A percentile compares a stretch with the other conserved stretches of the same genome.
These are phyloP conservation scores for Filosporella fistucella DNA, from an alignment of 495 filamentous ascomycete species.

Conservation along the genomic window DNA sequence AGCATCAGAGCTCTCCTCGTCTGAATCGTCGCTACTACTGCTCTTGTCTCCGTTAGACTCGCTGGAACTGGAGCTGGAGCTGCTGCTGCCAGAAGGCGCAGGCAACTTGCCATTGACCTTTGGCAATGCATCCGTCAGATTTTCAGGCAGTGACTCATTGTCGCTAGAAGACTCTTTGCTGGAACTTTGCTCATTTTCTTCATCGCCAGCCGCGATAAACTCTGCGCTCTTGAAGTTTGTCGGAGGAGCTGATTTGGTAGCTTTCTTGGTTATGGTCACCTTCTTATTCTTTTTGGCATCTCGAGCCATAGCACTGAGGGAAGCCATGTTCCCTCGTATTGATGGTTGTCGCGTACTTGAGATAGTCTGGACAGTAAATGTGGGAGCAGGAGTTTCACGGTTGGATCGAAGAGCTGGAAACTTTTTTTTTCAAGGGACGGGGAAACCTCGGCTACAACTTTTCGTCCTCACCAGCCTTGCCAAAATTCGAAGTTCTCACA, in stretches of 20 bases:
- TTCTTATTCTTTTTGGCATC: conserved; percentile 14
- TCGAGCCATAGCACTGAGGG: conserved; percentile 12
- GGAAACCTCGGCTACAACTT: conserved; percentile 6
- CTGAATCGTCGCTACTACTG: conserved; percentile 20
- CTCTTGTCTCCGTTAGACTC: too few species aligned
- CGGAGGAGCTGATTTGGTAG: not conserved
- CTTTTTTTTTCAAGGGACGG: conserved; percentile 18
- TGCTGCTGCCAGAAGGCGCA: conserved; percentile 9
- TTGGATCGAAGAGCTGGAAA: conserved; percentile 1
- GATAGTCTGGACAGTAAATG: not conserved
- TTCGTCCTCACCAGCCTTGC: conserved; percentile 4
- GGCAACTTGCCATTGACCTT: conserved; percentile 11
- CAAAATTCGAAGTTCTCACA: not conserved
- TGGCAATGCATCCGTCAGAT: not conserved
- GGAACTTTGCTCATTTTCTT: conserved; percentile 4
- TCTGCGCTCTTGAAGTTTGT: conserved; percentile 17
- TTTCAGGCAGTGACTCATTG: conserved; percentile 13
- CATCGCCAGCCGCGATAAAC: conserved; percentile 18
- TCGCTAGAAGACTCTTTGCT: conserved; percentile 15
- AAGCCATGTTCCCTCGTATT: conserved; percentile 17
- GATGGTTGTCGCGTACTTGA: not conserved
- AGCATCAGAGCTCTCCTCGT: conserved; percentile 18
- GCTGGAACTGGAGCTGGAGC: conserved; percentile 35
- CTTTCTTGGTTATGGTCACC: conserved; percentile 2
- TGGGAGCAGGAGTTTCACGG: not conserved